A percentile compares a stretch with the other conserved stretches of the same genome.
Conservation (phyloP, 371 early-diverging fungal genomes). For the Phascolomyces articulosus region DNA sequence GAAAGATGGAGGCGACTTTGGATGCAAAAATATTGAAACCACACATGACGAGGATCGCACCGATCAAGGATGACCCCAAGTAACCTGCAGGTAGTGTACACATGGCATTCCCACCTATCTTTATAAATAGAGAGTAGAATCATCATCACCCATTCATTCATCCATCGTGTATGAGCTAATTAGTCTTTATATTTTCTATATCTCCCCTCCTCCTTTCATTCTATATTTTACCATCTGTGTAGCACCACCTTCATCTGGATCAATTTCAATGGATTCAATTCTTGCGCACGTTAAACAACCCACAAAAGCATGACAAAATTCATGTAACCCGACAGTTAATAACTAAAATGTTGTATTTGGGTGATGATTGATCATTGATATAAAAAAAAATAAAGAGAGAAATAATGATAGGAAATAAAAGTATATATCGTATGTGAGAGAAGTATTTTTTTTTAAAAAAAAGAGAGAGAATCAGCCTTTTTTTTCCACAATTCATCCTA, state of each 20-base stretch:
- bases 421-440: neutral
- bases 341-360: conserved; percentile 34
- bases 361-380: neutral
- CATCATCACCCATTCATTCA: too few relatives aligned
- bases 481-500: neutral
- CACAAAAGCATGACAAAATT: conserved; percentile 77
- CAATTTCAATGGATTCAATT: conserved; percentile 82
- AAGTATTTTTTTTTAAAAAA: neutral
- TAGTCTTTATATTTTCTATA: too few relatives aligned
- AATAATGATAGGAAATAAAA: too few relatives aligned
- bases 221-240: conserved; percentile 80
- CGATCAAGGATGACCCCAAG: conserved; percentile 74
- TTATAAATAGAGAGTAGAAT: neutral
- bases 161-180: too few relatives aligned
- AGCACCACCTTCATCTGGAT: conserved; percentile 88
- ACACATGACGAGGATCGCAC: conserved; percentile 86
- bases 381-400: too few relatives aligned
- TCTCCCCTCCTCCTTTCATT: too few relatives aligned
- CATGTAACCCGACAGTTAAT: conserved; percentile 80
- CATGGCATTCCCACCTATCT: conserved; percentile 69
- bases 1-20: conserved; percentile 79
- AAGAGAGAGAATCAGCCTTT: neutral
- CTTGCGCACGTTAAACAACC: conserved; percentile 85
- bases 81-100: conserved; percentile 78
- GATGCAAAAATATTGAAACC: conserved; percentile 85